These are phyloP conservation scores for Infundibulicybe gibba DNA, from an alignment of 768 basidiomycete genomes.

Conservation along the genomic window DNA sequence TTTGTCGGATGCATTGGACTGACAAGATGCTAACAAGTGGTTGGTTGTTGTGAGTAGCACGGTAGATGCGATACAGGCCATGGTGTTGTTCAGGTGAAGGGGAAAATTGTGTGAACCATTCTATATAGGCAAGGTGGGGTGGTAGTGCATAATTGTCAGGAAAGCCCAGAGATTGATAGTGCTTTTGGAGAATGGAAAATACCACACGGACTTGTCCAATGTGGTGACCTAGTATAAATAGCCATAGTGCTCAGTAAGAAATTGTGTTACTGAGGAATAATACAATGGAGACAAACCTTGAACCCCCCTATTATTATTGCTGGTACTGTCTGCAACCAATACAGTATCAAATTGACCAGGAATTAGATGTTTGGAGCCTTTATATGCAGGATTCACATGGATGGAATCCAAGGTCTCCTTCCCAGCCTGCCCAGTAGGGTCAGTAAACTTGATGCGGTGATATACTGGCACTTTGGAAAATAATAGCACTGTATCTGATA, in stretches of 20 bases:
- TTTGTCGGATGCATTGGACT: slow-evolving; percentile 14
- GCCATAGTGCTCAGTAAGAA: neutral
- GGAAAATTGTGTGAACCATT: slow-evolving; percentile 21
- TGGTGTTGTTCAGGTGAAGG: slow-evolving; percentile 14
- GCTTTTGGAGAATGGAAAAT: slow-evolving; percentile 14
- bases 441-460: slow-evolving; percentile 25
- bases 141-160: neutral
- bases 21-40: slow-evolving; percentile 15
- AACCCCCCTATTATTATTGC: slow-evolving; percentile 2
- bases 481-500: slow-evolving; percentile 9
- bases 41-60: slow-evolving; percentile 3
- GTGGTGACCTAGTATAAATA: slow-evolving; percentile 14
- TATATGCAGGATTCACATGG: slow-evolving; percentile 17
- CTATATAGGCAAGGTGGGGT: slow-evolving; percentile 21
- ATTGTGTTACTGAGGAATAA: neutral
- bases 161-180: no score
- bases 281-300: slow-evolving; percentile 10
- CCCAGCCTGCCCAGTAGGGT: slow-evolving; percentile 7
- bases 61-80: slow-evolving; percentile 18
- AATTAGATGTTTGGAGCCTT: slow-evolving; percentile 6
- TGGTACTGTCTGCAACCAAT: neutral
- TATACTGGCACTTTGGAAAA: slow-evolving; percentile 23
- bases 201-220: slow-evolving; percentile 19
- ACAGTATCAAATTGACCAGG: slow-evolving; percentile 30
- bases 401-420: slow-evolving; percentile 19